Evolutionary conservation across 2,329 filamentous ascomycete genomes (phyloP).

Genomic region (Penicillium sp.): DNA sequence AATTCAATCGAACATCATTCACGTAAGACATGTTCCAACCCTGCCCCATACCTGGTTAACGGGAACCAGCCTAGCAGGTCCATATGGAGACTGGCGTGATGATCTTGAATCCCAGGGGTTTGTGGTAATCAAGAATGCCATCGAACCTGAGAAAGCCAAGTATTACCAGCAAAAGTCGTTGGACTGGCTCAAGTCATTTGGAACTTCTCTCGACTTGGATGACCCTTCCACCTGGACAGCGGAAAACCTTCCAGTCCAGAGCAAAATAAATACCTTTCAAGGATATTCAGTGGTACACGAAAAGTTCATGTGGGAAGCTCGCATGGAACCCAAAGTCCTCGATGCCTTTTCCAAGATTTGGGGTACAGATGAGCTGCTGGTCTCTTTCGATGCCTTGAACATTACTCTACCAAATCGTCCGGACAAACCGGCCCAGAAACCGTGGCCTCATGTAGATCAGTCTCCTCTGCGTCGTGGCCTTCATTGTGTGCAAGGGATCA

Average conservation of each 20-base stretch:
- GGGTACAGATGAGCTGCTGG: conserved; percentile 20
- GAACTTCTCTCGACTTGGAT: conserved; percentile 9
- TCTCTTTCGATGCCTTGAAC: conserved; percentile 22
- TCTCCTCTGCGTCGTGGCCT: conserved; percentile 25
- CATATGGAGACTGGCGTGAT: conserved; percentile 20
- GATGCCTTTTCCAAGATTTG: conserved; percentile 20
- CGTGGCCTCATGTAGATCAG: conserved; percentile 34
- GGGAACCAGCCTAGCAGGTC: conserved; percentile 1
- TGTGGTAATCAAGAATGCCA: conserved; percentile 17
- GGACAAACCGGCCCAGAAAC: conserved; percentile 6
- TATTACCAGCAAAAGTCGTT: conserved; percentile 19
- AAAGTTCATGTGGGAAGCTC: conserved; percentile 24
- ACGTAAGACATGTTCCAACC: not conserved
- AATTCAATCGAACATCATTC: not conserved
- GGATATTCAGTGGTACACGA: conserved; percentile 19
- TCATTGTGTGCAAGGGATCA: conserved; percentile 27
- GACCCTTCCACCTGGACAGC: conserved; percentile 18
- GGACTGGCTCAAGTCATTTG: conserved; percentile 20
- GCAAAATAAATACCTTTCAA: conserved; percentile 16
- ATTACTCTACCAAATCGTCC: conserved; percentile 20
- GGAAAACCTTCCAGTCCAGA: conserved; percentile 15
- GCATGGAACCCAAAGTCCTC: conserved; percentile 17
- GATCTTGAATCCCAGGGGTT: conserved; percentile 17
- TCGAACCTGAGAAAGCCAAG: conserved; percentile 14
- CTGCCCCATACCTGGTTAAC: not conserved